Base-by-base conservation (phyloP, 345 rosid genomes). In the Draba incana region DNA sequence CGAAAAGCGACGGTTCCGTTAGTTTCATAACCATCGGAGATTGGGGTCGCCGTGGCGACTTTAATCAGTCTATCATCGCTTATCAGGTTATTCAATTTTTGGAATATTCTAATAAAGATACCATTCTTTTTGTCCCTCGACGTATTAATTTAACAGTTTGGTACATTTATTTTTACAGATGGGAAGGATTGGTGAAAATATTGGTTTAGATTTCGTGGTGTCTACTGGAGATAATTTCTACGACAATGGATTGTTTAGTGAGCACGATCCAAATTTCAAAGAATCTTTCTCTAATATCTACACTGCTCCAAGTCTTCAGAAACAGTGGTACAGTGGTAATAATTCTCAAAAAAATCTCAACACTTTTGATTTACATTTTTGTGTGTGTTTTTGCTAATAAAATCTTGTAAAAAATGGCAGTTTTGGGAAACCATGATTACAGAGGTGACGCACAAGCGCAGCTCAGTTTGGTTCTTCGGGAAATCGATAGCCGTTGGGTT, bases 191-290 rank as follows among this genome's bases (percentile, higher is more conserved):
- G 95, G 92, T 30, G 87, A 84, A 48, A 71, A 88, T 55, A 61
- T 86, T 2, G 71, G 72, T 57, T 75, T 86, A 39, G 88, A 88
- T 73, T 92, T 92, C 64, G 95, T 92, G 15, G 81, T 92, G 3
- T 89, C 96, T 3, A 92, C 95, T 0, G 96, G 98, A 38, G 97
- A 92, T 62, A 92, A 92, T 61, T 92, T 92, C 68, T 92, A 92
- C 44, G 98, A 92, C 39, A 70, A 92, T 66, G 98, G 94, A 38
- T 54, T 89, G 43, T 74, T 67, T 1, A 77, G 81, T 25, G 84
- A 64, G 42, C 20, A 79, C 38, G 97, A 90, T 55, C 49, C 62
- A 0, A 82, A 85, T 8, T 90, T 90, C 57, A 58, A 75, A 43
- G 82, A 92, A 31, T 92, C 98, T 1, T 92, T 92, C 56, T 68